Base-by-base conservation (phyloP, 2,329 filamentous ascomycete species). In the Parafenestella ontariensis region DNA sequence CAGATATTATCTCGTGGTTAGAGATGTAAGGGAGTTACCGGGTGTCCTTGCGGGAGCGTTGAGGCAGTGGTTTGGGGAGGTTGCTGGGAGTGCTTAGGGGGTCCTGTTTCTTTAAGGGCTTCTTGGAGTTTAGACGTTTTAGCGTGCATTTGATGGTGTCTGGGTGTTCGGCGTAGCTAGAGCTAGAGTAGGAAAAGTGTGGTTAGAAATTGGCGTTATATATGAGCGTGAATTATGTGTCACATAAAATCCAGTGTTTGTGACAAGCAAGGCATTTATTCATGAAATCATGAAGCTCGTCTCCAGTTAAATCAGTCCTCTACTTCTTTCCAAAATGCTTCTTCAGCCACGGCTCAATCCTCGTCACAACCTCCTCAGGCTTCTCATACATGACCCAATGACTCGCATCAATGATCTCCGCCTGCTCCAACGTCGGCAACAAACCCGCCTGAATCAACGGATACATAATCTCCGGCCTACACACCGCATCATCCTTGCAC, bases 1-100 rank as follows among this genome's bases (percentile, higher is more conserved):
- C 79, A 88, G 90, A 74, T 99, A 97, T 79, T 99, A 98, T 74
- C 79, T 99, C 51, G 91, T 99, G 64, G 95, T 99, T 54, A 88
- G 94, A 62, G 87, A 98, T 78, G 87, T 99, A 43, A 88, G 89
- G 69, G 95, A 99, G 77, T 81, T 99, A 70, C 95, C 96, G 4
- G 88, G 87, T 29, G 93, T 97, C 39, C 77, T 99, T 76, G 91
- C 92, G 13, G 90, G 90, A 24, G 84, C 96, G 64, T 78, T 99
- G 79, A 89, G 94, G 78, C 96, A 96, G 63, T 99, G 96, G 96
- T 97, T 99, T 82, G 88, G 90, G 4, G 86, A 88, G 71, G 85
- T 88, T 65, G 85, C 85, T 24, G 81, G 81, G 15, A 67, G 61
- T 40, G 56, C 50, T 13, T 67, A 58, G n/a, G 15, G 3, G 31